phyloP scores from a whole-genome alignment of 306 rosid genomes.

The Lathyrus sativus region DNA sequence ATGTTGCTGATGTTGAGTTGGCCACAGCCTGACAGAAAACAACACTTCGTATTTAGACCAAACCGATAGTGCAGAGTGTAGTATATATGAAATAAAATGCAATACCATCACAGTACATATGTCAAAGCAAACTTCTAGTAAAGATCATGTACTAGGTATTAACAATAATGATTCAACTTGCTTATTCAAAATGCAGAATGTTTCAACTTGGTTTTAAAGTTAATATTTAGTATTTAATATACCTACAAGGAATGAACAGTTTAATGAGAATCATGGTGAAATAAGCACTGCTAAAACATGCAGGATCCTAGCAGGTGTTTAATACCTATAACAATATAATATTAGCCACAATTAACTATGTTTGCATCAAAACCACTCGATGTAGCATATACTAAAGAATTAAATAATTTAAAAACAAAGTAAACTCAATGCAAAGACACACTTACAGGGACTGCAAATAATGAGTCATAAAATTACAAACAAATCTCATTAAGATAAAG shows the following conservation, averaged over 20 bases:
- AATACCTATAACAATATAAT: not conserved
- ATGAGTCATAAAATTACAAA: not conserved
- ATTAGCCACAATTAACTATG: not conserved
- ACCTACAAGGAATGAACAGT: not conserved
- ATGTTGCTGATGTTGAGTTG: conserved; percentile 97
- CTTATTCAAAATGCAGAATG: conserved; percentile 4
- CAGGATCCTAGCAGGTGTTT: no score
- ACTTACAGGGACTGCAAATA: no score
- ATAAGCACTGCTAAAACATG: conserved; percentile 11
- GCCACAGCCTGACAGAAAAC: conserved; percentile 83
- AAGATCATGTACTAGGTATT: not conserved
- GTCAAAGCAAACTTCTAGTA: not conserved
- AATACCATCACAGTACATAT: not conserved
- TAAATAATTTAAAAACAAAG: conserved; percentile 5
- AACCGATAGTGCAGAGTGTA: not conserved
- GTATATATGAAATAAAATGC: conserved; percentile 4
- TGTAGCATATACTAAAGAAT: not conserved
- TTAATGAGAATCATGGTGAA: not conserved
- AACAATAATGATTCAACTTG: not conserved
- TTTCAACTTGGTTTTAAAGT: not conserved
- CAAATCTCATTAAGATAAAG: not conserved
- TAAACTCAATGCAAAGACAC: not conserved
- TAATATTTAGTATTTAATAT: not conserved
- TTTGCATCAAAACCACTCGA: not conserved
- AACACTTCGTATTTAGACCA: conserved; percentile 24